Evolutionary conservation across 2,329 filamentous ascomycete genomes (phyloP), one percentile per base, ranked within the genome.

Genomic region (Diplocarpon rosae): DNA sequence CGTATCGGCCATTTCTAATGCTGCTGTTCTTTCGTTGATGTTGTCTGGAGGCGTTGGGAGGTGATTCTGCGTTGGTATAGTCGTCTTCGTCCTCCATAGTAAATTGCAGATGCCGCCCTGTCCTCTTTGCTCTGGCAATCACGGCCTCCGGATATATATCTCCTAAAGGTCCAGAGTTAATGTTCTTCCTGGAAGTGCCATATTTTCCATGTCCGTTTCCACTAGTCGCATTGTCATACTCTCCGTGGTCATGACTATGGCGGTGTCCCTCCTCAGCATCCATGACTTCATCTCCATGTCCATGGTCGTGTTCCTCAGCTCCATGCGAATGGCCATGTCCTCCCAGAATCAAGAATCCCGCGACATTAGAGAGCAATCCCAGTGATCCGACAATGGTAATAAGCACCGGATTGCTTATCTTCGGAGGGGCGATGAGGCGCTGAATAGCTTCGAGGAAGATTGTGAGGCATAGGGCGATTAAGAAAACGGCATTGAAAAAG

Each of bases 391-490:
- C 92, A 51, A 92, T 81, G 47, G 95, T 78, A 53, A 98, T 88
- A 31, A 98, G 73, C 56, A 83, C 75, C 1, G 92, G 89, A 58
- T 94, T 86, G 40, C 72, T 72, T 59, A 98, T 89, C 61, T 85
- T 79, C 58, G 90, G 89, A 7, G 89, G 88, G 58, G 96, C 87
- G 60, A 96, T 75, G 56, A 98, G 84, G 59, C 92, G 83, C 58
- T 89, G 87, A 49, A 95, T 76, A 13, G 92, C 92, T 66, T 98
- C 92, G 57, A 98, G 80, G 59, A 96, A 85, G 65, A 98, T 98
- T 40, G 90, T 93, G 45, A 98, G 73, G 67, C 92, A 98, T 8
- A 98, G 76, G 7, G 92, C 92, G 60, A 98, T 92, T 36, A 98
- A 73, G 69, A 98, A 98, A 37, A 96, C 90, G 54, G 92, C 92